Evolutionary conservation across 2,329 filamentous ascomycete genomes (phyloP).

Genomic region (Passalora sequoiae): DNA sequence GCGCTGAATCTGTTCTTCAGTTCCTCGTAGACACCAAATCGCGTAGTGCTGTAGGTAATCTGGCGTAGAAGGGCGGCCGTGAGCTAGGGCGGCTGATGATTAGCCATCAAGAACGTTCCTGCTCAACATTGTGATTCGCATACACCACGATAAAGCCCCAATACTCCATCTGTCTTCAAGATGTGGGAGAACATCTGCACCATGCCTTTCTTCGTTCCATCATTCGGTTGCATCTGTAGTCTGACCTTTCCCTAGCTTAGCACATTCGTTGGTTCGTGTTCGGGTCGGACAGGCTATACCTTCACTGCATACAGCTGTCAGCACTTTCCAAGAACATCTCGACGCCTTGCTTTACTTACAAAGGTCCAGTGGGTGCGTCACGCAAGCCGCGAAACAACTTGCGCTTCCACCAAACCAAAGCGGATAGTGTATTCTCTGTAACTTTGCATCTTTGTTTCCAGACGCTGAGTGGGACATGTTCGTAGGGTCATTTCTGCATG

Average conservation of each 20-base stretch:
- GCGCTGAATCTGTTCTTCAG: constrained; percentile 66
- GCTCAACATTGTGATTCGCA: neutral
- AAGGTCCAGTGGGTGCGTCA: constrained; percentile 90
- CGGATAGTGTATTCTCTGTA: constrained; percentile 43
- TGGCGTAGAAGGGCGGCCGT: constrained; percentile 90
- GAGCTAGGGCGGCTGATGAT: constrained; percentile 46
- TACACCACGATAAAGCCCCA: constrained; percentile 80
- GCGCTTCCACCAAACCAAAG: constrained; percentile 94
- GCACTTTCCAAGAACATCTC: constrained; percentile 13
- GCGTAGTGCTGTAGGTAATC: constrained; percentile 87
- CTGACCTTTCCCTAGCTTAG: constrained; percentile 57
- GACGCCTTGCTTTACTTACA: constrained; percentile 52
- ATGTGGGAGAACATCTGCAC: constrained; percentile 79
- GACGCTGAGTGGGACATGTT: constrained; percentile 40
- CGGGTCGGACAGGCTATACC: constrained; percentile 31
- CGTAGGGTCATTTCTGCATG: constrained; percentile 31
- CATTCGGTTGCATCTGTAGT: constrained; percentile 73
- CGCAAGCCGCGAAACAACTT: constrained; percentile 81
- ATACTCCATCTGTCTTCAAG: constrained; percentile 66
- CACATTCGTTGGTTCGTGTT: neutral
- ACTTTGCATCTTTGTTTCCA: constrained; percentile 42
- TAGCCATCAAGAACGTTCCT: neutral
- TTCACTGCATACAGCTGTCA: constrained; percentile 39
- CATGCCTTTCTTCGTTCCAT: constrained; percentile 71
- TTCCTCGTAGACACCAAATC: constrained; percentile 94